phyloP scores from a whole-genome alignment of 169 alveolate genomes.

The Plasmodium fragile region DNA sequence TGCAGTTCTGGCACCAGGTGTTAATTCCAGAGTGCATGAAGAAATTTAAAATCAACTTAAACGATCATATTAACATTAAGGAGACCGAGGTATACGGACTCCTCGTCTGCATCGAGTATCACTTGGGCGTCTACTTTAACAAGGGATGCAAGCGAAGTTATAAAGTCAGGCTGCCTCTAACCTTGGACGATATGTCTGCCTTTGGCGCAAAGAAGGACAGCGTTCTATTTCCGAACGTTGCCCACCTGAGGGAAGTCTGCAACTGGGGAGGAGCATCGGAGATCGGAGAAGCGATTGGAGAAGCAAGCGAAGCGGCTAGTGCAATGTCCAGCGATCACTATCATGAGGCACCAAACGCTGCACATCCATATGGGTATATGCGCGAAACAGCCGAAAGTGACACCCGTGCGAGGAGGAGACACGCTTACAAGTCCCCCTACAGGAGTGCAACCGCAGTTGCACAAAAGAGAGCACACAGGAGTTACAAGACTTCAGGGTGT shows the following conservation, averaged over 20 bases:
- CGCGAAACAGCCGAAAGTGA: neutral
- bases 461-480: neutral
- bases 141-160: slow-evolving; percentile 34
- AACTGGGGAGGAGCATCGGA: neutral
- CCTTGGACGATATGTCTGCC: slow-evolving; percentile 56
- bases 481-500: neutral
- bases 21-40: slow-evolving; percentile 40
- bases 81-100: slow-evolving; percentile 51
- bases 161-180: slow-evolving; percentile 44
- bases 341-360: neutral
- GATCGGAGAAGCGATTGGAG: neutral
- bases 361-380: neutral
- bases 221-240: slow-evolving; percentile 32
- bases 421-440: neutral
- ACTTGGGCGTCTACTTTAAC: slow-evolving; percentile 65
- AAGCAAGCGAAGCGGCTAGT: neutral
- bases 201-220: slow-evolving; percentile 25
- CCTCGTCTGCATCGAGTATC: slow-evolving; percentile 46
- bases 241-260: slow-evolving; percentile 22
- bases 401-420: neutral
- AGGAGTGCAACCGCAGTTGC: neutral
- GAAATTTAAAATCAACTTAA: slow-evolving; percentile 40
- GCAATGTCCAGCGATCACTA: neutral
- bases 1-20: slow-evolving; percentile 63
- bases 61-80: slow-evolving; percentile 44